Conservation (phyloP, 495 filamentous ascomycete species). For the Viridothelium virens region DNA sequence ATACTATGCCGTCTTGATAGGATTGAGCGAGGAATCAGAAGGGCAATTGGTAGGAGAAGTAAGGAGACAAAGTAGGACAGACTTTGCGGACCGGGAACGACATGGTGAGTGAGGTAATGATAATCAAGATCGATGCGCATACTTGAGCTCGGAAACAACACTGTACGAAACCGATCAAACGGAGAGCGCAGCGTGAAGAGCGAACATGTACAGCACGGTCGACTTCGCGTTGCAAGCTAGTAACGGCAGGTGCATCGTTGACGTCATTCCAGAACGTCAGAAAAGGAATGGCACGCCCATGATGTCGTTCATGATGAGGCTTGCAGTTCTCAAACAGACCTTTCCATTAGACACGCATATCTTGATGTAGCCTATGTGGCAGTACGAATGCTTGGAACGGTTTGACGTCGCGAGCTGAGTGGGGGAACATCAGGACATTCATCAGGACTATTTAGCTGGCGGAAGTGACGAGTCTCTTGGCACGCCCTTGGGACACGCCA, state of each 20-base stretch:
- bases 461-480: too few relatives aligned
- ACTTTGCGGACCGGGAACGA: constrained; percentile 20
- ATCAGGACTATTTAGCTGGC: too few relatives aligned
- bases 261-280: not conserved
- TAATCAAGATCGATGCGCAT: constrained; percentile 11
- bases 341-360: not conserved
- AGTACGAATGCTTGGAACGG: too few relatives aligned
- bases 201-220: not conserved
- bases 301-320: not conserved
- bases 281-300: not conserved
- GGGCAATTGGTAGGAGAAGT: constrained; percentile 20
- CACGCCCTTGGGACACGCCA: too few relatives aligned
- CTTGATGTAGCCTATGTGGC: too few relatives aligned
- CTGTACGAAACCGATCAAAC: not conserved
- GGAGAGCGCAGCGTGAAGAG: not conserved
- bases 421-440: too few relatives aligned
- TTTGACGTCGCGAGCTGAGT: too few relatives aligned
- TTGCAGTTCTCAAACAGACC: not conserved
- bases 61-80: constrained; percentile 20
- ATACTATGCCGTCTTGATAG: constrained; percentile 22
- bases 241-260: not conserved
- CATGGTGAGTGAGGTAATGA: constrained; percentile 18
- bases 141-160: not conserved
- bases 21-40: constrained; percentile 16
- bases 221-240: not conserved